Base-by-base conservation (phyloP, 352 stramenopile species). In the Phytophthora tentaculata region DNA sequence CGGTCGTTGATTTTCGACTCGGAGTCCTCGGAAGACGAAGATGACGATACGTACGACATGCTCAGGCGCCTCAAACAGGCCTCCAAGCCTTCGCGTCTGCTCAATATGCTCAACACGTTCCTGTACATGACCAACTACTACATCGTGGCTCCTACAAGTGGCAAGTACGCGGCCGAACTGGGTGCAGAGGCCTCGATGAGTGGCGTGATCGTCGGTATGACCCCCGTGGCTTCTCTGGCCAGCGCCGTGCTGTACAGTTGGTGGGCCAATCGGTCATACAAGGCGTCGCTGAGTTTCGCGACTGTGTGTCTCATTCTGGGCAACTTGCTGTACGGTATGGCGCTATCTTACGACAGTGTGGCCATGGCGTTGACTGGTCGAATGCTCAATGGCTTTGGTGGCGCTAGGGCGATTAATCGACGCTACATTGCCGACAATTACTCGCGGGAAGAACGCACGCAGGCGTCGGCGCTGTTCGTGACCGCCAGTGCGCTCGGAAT, bases 61-160 rank as follows among this genome's bases (percentile, higher is more conserved):
- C 83, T 93, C 69, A 87, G 82, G 48, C 67, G 77, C 16, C 67
- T 82, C 7, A 67, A 62, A 39, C 67, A 81, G 44, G 65, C 72
- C 28, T 93, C 84, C 5, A 70, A 91, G 55, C 69, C 85, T 13
- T 96, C 89, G 19, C 82, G 89, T 45, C 77, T 91, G 51, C 85
- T 99, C 56, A 99, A 99, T 79, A 92, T 99, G 74, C 74, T 91
- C 7, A 97, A 86, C 48, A 98, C 96, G 3, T 98, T 98, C 76
- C 77, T 99, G 32, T 99, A 99, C 83, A 98, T 99, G 95, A 97
- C 90, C 54, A 99, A 99, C 84, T 99, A 99, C 82, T 98, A 98
- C 81, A 98, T 99, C 71, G 95, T 98, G 12, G 94, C 95, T 37
- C 97, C 97, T 7, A 98, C 95, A 19, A 97, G 88, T 64, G 90